phyloP scores from a whole-genome alignment of 192 early-diverging fungal genomes.

The Linnemannia exigua region DNA sequence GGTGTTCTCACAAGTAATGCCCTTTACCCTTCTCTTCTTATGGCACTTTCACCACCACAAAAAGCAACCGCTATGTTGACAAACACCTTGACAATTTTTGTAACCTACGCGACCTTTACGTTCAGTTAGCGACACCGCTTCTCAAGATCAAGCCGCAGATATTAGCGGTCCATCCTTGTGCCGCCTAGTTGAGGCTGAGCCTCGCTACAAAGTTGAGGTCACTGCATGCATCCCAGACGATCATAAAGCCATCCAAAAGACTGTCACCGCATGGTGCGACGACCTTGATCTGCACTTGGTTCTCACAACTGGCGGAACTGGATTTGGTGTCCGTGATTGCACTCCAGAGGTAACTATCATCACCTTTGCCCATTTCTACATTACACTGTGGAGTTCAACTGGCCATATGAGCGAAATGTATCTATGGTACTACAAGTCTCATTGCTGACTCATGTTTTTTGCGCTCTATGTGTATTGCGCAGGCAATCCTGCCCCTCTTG shows the following conservation, averaged over 20 bases:
- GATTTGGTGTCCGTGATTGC: slow-evolving; percentile 86
- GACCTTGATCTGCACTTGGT: slow-evolving; percentile 73
- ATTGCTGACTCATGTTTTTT: background rate
- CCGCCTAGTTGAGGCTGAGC: slow-evolving; percentile 40
- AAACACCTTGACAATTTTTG: background rate
- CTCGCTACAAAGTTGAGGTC: slow-evolving; percentile 57
- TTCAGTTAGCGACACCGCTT: slow-evolving; percentile 77
- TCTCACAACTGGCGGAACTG: slow-evolving; percentile 93
- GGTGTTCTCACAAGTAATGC: slow-evolving; percentile 53
- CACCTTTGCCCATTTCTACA: background rate
- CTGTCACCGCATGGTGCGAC: slow-evolving; percentile 66
- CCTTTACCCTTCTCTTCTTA: background rate
- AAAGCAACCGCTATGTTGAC: background rate
- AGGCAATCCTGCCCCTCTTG: slow-evolving; percentile 84
- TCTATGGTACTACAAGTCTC: background rate
- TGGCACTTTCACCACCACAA: background rate
- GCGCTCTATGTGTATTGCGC: background rate
- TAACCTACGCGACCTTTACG: background rate
- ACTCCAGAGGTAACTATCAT: slow-evolving; percentile 82
- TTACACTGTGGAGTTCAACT: background rate
- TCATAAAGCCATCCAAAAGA: slow-evolving; percentile 62
- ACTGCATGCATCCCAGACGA: slow-evolving; percentile 68
- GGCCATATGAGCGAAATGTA: too few relatives aligned
- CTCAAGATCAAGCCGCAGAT: slow-evolving; percentile 64
- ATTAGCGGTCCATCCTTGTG: slow-evolving; percentile 75